phyloP scores from a whole-genome alignment of 371 early-diverging fungal species.

The Chytridium lagenaria region DNA sequence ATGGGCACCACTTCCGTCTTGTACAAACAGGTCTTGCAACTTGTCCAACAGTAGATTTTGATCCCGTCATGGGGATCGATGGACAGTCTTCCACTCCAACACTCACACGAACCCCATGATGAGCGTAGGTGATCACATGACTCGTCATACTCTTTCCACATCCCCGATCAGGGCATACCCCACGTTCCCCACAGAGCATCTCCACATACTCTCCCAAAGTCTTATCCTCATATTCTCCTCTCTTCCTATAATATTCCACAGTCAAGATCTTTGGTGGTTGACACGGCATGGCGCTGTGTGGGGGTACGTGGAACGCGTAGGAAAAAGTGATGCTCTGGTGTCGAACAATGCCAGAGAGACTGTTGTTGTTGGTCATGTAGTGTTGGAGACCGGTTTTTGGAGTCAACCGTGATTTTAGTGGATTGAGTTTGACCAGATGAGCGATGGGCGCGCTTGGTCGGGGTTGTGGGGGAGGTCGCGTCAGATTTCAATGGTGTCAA shows the following conservation, averaged over 20 bases:
- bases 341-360: slow-evolving; percentile 57
- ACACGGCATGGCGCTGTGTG: slow-evolving; percentile 58
- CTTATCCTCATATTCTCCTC: slow-evolving; percentile 52
- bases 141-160: slow-evolving; percentile 59
- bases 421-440: slow-evolving; percentile 1
- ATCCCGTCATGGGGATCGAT: neutral
- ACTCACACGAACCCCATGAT: slow-evolving; percentile 59
- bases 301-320: slow-evolving; percentile 60
- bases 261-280: slow-evolving; percentile 59
- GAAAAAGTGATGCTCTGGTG: slow-evolving; percentile 66
- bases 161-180: slow-evolving; percentile 46
- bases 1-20: slow-evolving; percentile 47
- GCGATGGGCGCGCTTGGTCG: neutral
- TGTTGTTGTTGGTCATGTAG: slow-evolving; percentile 63
- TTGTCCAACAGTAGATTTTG: slow-evolving; percentile 24
- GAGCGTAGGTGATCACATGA: slow-evolving; percentile 63
- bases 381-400: slow-evolving; percentile 64
- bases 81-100: slow-evolving; percentile 45
- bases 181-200: slow-evolving; percentile 50
- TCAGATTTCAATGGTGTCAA: too few relatives aligned
- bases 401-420: slow-evolving; percentile 53
- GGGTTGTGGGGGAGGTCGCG: too few relatives aligned
- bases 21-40: slow-evolving; percentile 57
- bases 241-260: slow-evolving; percentile 61
- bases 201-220: slow-evolving; percentile 62